A percentile compares a stretch with the other conserved stretches of the same genome.
Evolutionary conservation across 805 yeast genomes (phyloP).

Genomic region (Saccharomycopsis sp.): DNA sequence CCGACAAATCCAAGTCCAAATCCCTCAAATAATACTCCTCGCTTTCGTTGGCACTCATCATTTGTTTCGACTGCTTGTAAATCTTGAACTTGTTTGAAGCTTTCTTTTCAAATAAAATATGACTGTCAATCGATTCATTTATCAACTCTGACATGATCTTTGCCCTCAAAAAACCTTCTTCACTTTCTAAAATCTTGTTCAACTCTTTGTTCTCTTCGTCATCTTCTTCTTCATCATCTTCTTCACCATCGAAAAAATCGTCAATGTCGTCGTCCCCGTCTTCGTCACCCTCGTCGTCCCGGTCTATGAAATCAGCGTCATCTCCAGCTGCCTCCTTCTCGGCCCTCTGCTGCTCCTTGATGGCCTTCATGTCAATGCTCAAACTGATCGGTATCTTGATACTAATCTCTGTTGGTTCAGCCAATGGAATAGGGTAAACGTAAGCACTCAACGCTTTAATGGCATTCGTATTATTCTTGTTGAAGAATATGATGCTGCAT

Average conservation of each 20-base stretch:
- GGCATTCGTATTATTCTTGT: slow-evolving; percentile 45
- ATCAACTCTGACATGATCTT: slow-evolving; percentile 53
- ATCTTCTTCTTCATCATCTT: slow-evolving; percentile 23
- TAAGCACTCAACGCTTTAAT: slow-evolving; percentile 23
- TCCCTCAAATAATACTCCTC: slow-evolving; percentile 9
- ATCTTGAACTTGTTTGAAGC: slow-evolving; percentile 10
- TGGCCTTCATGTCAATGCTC: slow-evolving; percentile 26
- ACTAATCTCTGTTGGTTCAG: slow-evolving; percentile 73
- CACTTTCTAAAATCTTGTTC: slow-evolving; percentile 34
- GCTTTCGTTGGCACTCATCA: slow-evolving; percentile 2
- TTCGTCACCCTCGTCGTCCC: slow-evolving; percentile 23
- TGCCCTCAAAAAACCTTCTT: slow-evolving; percentile 56
- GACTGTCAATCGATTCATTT: slow-evolving; percentile 41
- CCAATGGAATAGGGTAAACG: slow-evolving; percentile 79
- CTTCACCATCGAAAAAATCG: slow-evolving; percentile 21
- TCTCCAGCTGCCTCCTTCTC: slow-evolving; percentile 26
- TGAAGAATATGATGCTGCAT: slow-evolving; percentile 64
- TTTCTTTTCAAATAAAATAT: slow-evolving; percentile 10
- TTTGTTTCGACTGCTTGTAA: slow-evolving; percentile 6
- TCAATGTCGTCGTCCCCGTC: slow-evolving; percentile 23
- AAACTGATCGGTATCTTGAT: slow-evolving; percentile 52
- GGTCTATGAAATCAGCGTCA: slow-evolving; percentile 24
- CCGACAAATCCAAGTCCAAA: slow-evolving; percentile 18
- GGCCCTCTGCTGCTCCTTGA: slow-evolving; percentile 26
- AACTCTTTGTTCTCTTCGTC: slow-evolving; percentile 23